Percentiles rank a stretch among this genome's conserved stretches.
Conservation (phyloP, 352 stramenopile species). For the Pythium pyrilobum region DNA sequence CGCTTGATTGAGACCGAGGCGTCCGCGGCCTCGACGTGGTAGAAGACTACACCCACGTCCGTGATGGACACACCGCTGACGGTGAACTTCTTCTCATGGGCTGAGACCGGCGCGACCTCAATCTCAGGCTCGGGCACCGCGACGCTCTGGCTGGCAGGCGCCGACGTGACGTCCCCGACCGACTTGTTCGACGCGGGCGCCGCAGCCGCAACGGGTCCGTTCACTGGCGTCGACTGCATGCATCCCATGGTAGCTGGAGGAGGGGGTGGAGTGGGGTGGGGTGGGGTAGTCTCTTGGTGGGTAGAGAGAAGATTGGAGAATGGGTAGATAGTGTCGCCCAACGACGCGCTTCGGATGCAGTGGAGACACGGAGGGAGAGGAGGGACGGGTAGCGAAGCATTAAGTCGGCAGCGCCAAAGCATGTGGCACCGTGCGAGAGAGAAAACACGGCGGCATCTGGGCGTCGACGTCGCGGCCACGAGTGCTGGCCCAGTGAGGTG, state of each 20-base stretch:
- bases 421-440: no score
- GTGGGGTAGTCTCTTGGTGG: slow-evolving; percentile 1
- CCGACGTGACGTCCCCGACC: slow-evolving; percentile 22
- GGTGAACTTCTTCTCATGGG: slow-evolving; percentile 7
- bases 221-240: slow-evolving; percentile 56
- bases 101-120: slow-evolving; percentile 6
- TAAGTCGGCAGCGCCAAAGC: no score
- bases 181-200: slow-evolving; percentile 20
- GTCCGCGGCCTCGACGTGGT: slow-evolving; percentile 45
- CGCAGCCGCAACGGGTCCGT: slow-evolving; percentile 23
- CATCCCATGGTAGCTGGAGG: slow-evolving; percentile 48
- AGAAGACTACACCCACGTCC: slow-evolving; percentile 61
- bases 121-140: slow-evolving; percentile 12
- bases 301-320: slow-evolving; percentile 9
- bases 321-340: no score
- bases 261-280: background rate
- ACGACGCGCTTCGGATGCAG: no score
- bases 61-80: slow-evolving; percentile 60
- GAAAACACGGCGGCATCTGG: no score
- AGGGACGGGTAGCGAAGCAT: no score
- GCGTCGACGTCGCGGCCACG: no score
- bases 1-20: slow-evolving; percentile 44
- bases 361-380: no score
- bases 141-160: slow-evolving; percentile 33
- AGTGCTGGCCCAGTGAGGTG: no score